Conservation (phyloP, 106 monocot genomes). For the Dendrobium catenatum region DNA sequence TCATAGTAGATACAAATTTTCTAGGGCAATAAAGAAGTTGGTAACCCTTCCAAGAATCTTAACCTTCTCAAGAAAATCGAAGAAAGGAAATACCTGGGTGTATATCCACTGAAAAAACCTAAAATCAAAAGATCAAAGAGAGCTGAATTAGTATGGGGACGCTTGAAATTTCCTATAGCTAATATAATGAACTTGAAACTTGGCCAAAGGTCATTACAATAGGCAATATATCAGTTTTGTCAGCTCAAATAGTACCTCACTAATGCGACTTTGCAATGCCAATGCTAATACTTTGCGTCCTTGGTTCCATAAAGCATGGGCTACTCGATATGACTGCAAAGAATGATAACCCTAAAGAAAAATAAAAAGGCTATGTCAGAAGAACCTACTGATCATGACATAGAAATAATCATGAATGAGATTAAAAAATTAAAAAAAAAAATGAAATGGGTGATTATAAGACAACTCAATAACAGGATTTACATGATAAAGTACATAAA, state of each 20-base stretch:
- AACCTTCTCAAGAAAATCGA: neutral
- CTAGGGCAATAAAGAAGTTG: neutral
- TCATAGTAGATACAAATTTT: neutral
- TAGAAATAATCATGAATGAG: neutral
- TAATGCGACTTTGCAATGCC: constrained; percentile 91
- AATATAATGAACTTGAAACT: neutral
- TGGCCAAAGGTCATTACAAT: neutral
- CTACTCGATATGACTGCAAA: constrained; percentile 81
- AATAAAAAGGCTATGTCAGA: neutral
- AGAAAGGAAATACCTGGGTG: constrained; percentile 57
- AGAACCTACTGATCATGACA: neutral
- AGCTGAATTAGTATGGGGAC: neutral
- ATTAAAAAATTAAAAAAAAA: neutral
- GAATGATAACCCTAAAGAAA: constrained; percentile 77
- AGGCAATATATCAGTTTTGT: neutral
- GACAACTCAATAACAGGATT: neutral
- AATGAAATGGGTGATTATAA: neutral
- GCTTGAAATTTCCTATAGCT: neutral
- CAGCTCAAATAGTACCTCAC: constrained; percentile 45
- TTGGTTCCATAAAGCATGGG: constrained; percentile 92
- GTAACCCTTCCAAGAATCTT: neutral
- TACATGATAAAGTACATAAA: neutral
- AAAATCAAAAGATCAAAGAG: constrained; percentile 4
- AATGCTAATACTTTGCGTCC: constrained; percentile 80
- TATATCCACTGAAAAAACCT: constrained; percentile 95